Conservation (phyloP, 106 monocot species). For the Dendrobium chrysotoxum region DNA sequence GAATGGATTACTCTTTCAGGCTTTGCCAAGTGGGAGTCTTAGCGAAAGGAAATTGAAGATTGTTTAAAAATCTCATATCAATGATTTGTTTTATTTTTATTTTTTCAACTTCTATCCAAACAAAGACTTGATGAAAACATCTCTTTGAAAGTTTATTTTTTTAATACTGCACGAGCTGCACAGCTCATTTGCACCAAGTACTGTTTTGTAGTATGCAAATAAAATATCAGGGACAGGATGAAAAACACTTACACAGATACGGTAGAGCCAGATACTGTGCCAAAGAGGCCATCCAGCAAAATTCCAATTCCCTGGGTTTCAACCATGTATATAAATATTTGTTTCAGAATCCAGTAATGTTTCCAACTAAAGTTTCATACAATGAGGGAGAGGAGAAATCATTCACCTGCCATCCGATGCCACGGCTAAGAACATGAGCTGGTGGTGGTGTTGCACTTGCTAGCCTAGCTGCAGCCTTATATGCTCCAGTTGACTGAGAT, state of each 20-base stretch:
- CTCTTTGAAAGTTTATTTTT: no score
- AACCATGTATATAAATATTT: background rate
- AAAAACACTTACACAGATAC: constrained; percentile 64
- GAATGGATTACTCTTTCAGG: no score
- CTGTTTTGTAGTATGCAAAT: no score
- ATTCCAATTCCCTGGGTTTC: constrained; percentile 43
- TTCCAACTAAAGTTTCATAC: background rate
- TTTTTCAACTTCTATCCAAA: no score
- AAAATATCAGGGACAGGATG: no score
- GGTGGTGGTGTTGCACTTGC: constrained; percentile 99
- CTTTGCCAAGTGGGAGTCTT: no score
- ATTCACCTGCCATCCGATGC: constrained; percentile 95
- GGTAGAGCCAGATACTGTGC: constrained; percentile 67
- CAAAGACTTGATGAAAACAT: no score
- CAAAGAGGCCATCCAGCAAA: constrained; percentile 70
- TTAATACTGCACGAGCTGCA: no score
- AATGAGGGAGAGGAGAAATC: constrained; percentile 12
- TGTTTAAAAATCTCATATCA: no score
- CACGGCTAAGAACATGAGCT: constrained; percentile 91
- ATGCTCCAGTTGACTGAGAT: constrained; percentile 85
- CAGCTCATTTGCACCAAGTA: no score
- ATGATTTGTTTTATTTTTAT: no score
- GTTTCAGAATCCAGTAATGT: background rate
- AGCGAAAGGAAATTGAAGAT: no score
- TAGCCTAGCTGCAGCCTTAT: constrained; percentile 86